Evolutionary conservation across 371 early-diverging fungal genomes (phyloP).

Genomic region (Syncephalastrum sp.): DNA sequence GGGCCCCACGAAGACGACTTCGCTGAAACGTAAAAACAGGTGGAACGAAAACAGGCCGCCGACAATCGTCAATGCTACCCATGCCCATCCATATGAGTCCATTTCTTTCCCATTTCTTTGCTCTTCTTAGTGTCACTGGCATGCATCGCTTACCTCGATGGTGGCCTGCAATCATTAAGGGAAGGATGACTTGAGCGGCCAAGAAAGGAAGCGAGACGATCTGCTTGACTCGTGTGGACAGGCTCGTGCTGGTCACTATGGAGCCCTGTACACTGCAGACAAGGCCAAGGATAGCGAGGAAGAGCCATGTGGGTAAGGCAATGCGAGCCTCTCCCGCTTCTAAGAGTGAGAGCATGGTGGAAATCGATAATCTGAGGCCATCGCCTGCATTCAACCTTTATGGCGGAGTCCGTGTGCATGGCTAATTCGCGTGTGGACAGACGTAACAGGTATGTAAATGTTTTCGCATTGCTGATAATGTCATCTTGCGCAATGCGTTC

Average conservation of each 20-base stretch:
- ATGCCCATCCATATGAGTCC: background rate
- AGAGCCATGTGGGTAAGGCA: no score
- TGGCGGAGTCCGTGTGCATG: no score
- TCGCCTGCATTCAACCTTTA: no score
- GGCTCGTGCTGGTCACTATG: background rate
- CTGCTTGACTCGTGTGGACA: slow-evolving; percentile 20
- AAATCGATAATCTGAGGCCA: no score
- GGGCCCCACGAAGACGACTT: slow-evolving; percentile 28
- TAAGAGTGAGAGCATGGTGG: no score
- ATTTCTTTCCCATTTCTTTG: no score
- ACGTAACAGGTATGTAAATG: no score
- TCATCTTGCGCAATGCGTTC: no score
- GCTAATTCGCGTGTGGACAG: no score
- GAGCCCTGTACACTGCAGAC: slow-evolving; percentile 3
- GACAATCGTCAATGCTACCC: slow-evolving; percentile 21
- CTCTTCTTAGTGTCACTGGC: background rate
- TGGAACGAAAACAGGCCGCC: slow-evolving; percentile 20
- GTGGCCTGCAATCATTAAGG: slow-evolving; percentile 22
- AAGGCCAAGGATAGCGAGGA: slow-evolving; percentile 6
- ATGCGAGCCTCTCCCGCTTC: no score
- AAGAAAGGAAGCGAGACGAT: slow-evolving; percentile 26
- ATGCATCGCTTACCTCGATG: slow-evolving; percentile 4
- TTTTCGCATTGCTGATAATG: no score
- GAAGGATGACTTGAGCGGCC: slow-evolving; percentile 18
- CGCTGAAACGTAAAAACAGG: slow-evolving; percentile 21